Base-by-base conservation (phyloP, 176 grass and related monocot genomes). In the Pontederia paniculata region DNA sequence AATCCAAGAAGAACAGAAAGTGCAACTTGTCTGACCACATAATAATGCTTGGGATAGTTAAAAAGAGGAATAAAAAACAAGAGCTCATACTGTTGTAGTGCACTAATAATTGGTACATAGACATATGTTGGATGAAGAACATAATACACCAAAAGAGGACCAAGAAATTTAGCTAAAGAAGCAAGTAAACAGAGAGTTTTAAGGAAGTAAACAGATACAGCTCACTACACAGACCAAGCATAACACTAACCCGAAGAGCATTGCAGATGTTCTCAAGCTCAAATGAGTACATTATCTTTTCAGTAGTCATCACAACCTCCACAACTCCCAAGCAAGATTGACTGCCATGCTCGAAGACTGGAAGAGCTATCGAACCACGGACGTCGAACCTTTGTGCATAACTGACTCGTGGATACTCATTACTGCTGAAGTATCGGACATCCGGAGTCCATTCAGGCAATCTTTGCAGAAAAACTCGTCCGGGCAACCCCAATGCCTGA, bases 401-500 rank as follows among this genome's bases (percentile, higher is more conserved):
- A 21, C 10, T 67, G 4, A 91, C 69, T 42, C 94, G 78, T 28
- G 78, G 58, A 62, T 91, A 98, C 58, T 98, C 94, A 25, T 77
- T 73, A 53, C 57, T 82, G 71, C 57, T 88, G 58, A 91, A 98
- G 73, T 63, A 82, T 1, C 74, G 79, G 53, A 98, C 81, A 45
- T 98, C 87, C 2, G 94, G 94, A n/a, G 94, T 88, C 87, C 94
- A 98, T 67, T 98, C 93, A 5, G 87, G 94, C 50, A 90, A 55
- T 69, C 55, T 80, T 49, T 80, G 78, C 12, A 91, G 64, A 83
- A 82, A 98, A 21, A 98, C 94, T 50, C 94, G 76, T 23, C 94
- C 87, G 0, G 94, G 93, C 11, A 98, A 70, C 46, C 93, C 78
- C 11, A 80, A 78, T 11, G 62, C 67, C 50, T 67, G 28, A 17